A percentile compares a stretch with the other conserved stretches of the same genome.
phyloP scores from a whole-genome alignment of 257 asterid species.

The Prunella vulgaris region DNA sequence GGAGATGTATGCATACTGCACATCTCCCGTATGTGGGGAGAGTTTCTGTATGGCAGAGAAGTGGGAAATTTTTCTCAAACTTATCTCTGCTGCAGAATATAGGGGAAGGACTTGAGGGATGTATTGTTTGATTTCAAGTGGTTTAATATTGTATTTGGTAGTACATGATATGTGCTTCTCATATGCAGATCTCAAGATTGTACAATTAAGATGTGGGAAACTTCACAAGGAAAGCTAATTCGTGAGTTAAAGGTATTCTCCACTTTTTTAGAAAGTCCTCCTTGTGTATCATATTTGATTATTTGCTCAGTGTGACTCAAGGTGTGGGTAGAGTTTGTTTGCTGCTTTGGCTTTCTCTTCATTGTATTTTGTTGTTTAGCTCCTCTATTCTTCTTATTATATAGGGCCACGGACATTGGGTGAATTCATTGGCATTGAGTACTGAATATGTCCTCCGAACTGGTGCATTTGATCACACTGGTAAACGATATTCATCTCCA shows the following conservation, averaged over 20 bases:
- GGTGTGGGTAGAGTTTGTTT: too few species aligned
- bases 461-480: slow-evolving; percentile 89
- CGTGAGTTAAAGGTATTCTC: slow-evolving; percentile 84
- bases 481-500: slow-evolving; percentile 61
- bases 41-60: too few species aligned
- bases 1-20: neutral
- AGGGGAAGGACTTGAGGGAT: too few species aligned
- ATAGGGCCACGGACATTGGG: slow-evolving; percentile 99
- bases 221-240: slow-evolving; percentile 81
- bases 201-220: slow-evolving; percentile 92
- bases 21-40: too few species aligned
- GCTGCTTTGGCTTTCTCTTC: slow-evolving; percentile 12
- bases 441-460: slow-evolving; percentile 91
- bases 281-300: neutral
- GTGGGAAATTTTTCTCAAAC: too few species aligned
- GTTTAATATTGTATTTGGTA: too few species aligned
- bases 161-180: slow-evolving; percentile 15
- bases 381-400: slow-evolving; percentile 10
- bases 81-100: too few species aligned
- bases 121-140: too few species aligned
- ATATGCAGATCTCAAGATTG: slow-evolving; percentile 88
- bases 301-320: slow-evolving; percentile 7
- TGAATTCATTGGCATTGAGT: slow-evolving; percentile 91
- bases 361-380: slow-evolving; percentile 9
- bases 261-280: neutral